phyloP scores from a whole-genome alignment of 352 stramenopile species.

The Pythium dissimile region DNA sequence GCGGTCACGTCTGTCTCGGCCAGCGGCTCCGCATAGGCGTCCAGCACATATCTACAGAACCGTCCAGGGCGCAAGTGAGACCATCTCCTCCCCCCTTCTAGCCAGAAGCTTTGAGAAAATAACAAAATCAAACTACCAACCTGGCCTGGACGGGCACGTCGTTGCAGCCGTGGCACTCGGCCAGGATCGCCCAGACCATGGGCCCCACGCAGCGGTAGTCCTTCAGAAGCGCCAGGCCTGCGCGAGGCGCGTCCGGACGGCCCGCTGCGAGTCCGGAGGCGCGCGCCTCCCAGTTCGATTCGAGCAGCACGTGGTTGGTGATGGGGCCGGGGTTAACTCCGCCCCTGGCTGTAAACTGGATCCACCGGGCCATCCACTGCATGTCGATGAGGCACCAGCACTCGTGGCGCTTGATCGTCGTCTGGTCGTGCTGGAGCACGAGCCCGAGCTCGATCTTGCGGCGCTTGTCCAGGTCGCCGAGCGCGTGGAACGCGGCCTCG shows the following conservation, averaged over 20 bases:
- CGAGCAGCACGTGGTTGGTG: conserved; percentile 56
- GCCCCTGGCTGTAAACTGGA: conserved; percentile 46
- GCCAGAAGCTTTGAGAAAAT: not conserved
- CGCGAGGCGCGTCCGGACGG: conserved; percentile 35
- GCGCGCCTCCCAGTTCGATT: conserved; percentile 31
- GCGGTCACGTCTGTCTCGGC: conserved; percentile 28
- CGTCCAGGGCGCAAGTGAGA: not conserved
- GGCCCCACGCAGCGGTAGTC: conserved; percentile 71
- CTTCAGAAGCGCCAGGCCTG: conserved; percentile 39
- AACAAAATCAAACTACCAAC: too few species aligned
- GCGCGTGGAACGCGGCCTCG: conserved; percentile 14
- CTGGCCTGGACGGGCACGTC: conserved; percentile 36
- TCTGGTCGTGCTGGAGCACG: conserved; percentile 60
- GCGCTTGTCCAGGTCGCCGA: conserved; percentile 47
- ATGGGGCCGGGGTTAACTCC: conserved; percentile 57
- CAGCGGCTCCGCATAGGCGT: conserved; percentile 42
- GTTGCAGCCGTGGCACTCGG: conserved; percentile 52
- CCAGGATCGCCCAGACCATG: conserved; percentile 74
- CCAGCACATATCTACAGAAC: conserved; percentile 45
- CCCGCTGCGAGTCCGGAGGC: conserved; percentile 29
- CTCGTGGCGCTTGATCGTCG: conserved; percentile 49
- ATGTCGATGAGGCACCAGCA: conserved; percentile 74
- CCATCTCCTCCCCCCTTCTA: not conserved
- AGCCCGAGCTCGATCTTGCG: conserved; percentile 62
- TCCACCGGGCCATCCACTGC: conserved; percentile 63